Conservation (phyloP, 116 monocot species). For the Phalaenopsis hybrid region DNA sequence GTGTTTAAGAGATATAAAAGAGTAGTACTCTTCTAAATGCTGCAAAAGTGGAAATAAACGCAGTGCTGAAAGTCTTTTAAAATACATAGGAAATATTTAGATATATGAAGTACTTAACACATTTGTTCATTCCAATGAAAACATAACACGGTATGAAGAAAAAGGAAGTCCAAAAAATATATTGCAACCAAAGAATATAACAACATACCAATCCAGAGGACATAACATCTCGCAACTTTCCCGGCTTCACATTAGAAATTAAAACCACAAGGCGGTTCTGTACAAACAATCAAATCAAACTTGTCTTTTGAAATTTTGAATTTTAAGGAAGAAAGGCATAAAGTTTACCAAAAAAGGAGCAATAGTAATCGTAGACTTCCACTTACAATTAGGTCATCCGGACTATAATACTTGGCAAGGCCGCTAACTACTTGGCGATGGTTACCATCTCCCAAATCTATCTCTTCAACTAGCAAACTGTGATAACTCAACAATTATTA, state of each 20-base stretch:
- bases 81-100: background rate
- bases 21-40: background rate
- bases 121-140: background rate
- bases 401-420: slow-evolving; percentile 80
- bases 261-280: slow-evolving; percentile 83
- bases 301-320: background rate
- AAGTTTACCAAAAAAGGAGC: background rate
- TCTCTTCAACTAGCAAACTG: slow-evolving; percentile 96
- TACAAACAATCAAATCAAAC: slow-evolving; percentile 7
- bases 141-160: background rate
- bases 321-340: background rate
- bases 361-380: background rate
- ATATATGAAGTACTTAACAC: background rate
- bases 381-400: slow-evolving; percentile 77
- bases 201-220: slow-evolving; percentile 81
- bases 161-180: background rate
- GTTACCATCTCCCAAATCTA: slow-evolving; percentile 79
- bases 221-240: slow-evolving; percentile 86
- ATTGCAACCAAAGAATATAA: background rate
- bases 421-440: slow-evolving; percentile 95
- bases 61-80: background rate
- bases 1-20: too few relatives aligned
- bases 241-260: slow-evolving; percentile 97
- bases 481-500: slow-evolving; percentile 7
- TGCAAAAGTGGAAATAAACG: background rate